A percentile compares a stretch with the other conserved stretches of the same genome.
Evolutionary conservation across 139 green algal species (phyloP).

Genomic region (Chlamydomonas schloesseri): DNA sequence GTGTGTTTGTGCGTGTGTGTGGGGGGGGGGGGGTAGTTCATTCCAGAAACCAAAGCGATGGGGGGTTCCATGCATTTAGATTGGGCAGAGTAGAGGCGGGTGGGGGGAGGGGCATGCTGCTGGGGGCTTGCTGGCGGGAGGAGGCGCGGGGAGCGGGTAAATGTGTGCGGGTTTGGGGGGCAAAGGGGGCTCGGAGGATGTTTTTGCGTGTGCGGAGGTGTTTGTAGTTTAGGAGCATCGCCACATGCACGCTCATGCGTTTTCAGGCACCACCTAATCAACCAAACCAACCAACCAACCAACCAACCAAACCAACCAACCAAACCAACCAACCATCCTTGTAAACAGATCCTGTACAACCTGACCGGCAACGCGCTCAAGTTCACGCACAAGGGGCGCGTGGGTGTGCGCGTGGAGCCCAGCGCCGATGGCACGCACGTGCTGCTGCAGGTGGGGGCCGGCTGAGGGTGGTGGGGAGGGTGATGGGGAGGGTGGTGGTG

Average conservation of each 20-base stretch:
- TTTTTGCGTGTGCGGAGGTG: too few species aligned
- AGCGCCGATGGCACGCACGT: not conserved
- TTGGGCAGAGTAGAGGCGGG: not conserved
- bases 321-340: not conserved
- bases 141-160: too few species aligned
- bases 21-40: not conserved
- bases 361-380: constrained; percentile 59
- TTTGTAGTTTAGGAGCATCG: too few species aligned
- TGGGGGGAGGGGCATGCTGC: not conserved
- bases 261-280: too few species aligned
- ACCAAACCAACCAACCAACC: too few species aligned
- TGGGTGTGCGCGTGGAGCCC: constrained; percentile 50
- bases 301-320: too few species aligned
- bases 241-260: too few species aligned
- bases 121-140: too few species aligned
- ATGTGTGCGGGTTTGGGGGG: too few species aligned
- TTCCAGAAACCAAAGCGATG: too few species aligned
- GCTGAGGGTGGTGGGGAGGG: not conserved
- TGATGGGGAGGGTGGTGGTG: not conserved
- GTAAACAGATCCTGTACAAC: constrained; percentile 55
- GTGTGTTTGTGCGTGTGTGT: too few species aligned
- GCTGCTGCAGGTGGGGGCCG: not conserved
- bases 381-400: constrained; percentile 58
- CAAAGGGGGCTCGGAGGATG: too few species aligned
- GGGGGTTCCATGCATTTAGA: not conserved